Evolutionary conservation across 805 yeast species (phyloP).

Genomic region (Komagataella pastoris): DNA sequence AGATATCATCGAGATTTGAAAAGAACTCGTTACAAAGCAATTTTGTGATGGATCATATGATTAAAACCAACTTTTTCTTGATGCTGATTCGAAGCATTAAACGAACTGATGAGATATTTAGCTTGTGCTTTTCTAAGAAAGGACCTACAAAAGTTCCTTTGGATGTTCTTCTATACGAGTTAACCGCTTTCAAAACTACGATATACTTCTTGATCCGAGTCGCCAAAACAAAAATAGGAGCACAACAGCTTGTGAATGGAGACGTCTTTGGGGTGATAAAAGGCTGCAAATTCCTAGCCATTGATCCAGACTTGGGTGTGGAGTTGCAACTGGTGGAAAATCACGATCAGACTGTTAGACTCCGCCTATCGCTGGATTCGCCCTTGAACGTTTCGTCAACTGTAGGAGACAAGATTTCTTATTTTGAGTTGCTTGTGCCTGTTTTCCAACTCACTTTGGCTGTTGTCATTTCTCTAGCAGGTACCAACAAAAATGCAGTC

Average conservation of each 20-base stretch:
- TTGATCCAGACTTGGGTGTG: slow-evolving; percentile 75
- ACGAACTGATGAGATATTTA: slow-evolving; percentile 52
- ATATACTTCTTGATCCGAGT: slow-evolving; percentile 58
- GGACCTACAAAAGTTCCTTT: slow-evolving; percentile 20
- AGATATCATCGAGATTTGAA: slow-evolving; percentile 32
- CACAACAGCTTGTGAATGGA: slow-evolving; percentile 60
- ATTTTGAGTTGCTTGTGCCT: slow-evolving; percentile 59
- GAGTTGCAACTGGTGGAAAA: slow-evolving; percentile 29
- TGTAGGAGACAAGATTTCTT: slow-evolving; percentile 23
- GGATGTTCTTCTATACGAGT: slow-evolving; percentile 52
- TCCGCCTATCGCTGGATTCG: slow-evolving; percentile 38
- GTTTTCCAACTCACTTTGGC: slow-evolving; percentile 62
- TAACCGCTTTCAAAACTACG: slow-evolving; percentile 65
- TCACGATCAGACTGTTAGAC: slow-evolving; percentile 17
- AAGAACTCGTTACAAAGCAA: slow-evolving; percentile 37
- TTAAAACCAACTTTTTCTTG: slow-evolving; percentile 51
- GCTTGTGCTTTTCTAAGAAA: slow-evolving; percentile 16
- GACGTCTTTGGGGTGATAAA: slow-evolving; percentile 55
- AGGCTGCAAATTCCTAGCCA: slow-evolving; percentile 38
- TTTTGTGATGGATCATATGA: slow-evolving; percentile 45
- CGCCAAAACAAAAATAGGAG: slow-evolving; percentile 68
- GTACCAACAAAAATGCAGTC: slow-evolving; percentile 50
- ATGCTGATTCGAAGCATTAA: slow-evolving; percentile 55
- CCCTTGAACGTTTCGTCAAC: slow-evolving; percentile 23
- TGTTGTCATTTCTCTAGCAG: slow-evolving; percentile 61